Base-by-base conservation (phyloP, 2,329 filamentous ascomycete species). In the Cladosporium phlei region DNA sequence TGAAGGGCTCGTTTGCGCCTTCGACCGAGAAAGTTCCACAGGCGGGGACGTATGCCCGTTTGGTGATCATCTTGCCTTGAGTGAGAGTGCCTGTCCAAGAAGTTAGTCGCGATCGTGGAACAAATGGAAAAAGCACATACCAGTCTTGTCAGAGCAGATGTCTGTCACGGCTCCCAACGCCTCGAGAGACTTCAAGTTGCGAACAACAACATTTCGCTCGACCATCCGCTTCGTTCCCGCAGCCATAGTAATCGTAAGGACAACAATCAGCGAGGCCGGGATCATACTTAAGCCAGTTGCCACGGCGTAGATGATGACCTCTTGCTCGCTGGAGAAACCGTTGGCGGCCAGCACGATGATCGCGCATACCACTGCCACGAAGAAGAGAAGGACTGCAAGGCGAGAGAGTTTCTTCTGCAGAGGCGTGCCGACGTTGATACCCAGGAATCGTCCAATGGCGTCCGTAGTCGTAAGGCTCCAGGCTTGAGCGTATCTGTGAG, bases 361-460 rank as follows among this genome's bases (percentile, higher is more conserved):
- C 6, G 82, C 82, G 51, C 82, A 83, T 14, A 86, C 58, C 9
- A 87, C 76, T 2, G 83, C 89, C 42, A 88, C 77, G 33, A 75
- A 81, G 59, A 95, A 94, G 2, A 95, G 78, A 3, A 88, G 63
- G 35, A 93, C 80, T 20, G 89, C 88, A 59, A 95, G 84, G 66
- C 90, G 88, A 69, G 85, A 88, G 40, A 95, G 75, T 60, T 87
- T 91, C 55, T 85, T 83, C 69, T 94, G 88, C 35, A 95, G 73
- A 0, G 89, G 89, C 1, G 89, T 95, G 39, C 88, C 88, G 45
- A 86, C 76, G 44, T 78, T 83, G 49, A 86, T 75, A 39, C 83
- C 83, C 5, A 86, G 70, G 58, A 87, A 84, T 22, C 74, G 71
- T 3, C 79, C 80, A 48, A 83, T 64, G 4, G 75, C 77, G 60